Conservation (phyloP, 1,284 basidiomycete species). For the Tylopilus orsonianus region DNA sequence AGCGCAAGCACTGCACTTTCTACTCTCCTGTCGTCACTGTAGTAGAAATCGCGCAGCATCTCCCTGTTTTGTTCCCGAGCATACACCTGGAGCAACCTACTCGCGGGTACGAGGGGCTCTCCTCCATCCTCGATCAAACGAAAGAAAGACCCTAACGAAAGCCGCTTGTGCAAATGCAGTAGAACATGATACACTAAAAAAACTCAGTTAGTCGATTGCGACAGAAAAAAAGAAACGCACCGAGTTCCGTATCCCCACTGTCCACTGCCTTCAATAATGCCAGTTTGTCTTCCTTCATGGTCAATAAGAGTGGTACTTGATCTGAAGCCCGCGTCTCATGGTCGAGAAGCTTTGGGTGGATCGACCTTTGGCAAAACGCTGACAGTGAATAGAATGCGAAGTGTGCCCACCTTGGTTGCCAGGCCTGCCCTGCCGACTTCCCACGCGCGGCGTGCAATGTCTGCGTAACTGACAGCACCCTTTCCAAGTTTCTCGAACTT, state of each 20-base stretch:
- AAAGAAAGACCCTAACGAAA: constrained; percentile 93
- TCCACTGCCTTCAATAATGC: constrained; percentile 91
- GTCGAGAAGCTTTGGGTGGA: constrained; percentile 72
- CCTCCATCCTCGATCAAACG: constrained; percentile 90
- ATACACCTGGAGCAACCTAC: constrained; percentile 80
- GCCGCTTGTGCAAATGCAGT: constrained; percentile 78
- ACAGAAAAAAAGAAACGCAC: constrained; percentile 42
- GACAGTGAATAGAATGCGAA: neutral
- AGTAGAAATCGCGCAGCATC: constrained; percentile 95
- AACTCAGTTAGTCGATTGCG: neutral
- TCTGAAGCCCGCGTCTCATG: constrained; percentile 88
- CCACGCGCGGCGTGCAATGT: constrained; percentile 94
- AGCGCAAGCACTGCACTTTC: constrained; percentile 87
- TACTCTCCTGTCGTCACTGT: constrained; percentile 93
- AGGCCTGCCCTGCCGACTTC: constrained; percentile 82
- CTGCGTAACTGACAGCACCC: constrained; percentile 85
- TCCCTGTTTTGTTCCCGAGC: constrained; percentile 88
- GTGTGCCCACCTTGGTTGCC: constrained; percentile 75
- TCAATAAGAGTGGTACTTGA: constrained; percentile 89
- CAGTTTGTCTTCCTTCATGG: constrained; percentile 92
- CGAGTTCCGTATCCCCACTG: constrained; percentile 93
- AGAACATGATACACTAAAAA: constrained; percentile 86
- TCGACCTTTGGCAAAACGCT: neutral
- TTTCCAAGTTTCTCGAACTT: constrained; percentile 80
- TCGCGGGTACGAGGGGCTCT: constrained; percentile 69